phyloP scores from a whole-genome alignment of 495 filamentous ascomycete genomes.

The Neurospora sp. region DNA sequence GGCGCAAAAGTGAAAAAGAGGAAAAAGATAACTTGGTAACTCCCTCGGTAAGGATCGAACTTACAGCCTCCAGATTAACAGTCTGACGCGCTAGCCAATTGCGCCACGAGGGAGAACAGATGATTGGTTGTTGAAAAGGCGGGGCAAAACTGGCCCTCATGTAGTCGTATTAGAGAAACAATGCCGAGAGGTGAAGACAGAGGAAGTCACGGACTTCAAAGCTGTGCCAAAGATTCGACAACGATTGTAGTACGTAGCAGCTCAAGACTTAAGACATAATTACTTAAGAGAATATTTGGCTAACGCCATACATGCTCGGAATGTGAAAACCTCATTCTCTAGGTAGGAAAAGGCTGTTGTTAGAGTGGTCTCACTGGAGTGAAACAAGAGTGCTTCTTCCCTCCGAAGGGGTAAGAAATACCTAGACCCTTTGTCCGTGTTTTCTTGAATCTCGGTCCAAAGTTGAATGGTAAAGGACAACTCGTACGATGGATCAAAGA shows the following conservation, averaged over 20 bases:
- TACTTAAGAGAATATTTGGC: background rate
- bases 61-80: constrained; percentile 3
- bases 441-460: background rate
- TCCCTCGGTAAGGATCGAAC: constrained; percentile 1
- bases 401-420: background rate
- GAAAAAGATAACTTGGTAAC: background rate
- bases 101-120: constrained; percentile 8
- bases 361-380: background rate
- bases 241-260: background rate
- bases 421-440: background rate
- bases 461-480: background rate
- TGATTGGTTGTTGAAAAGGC: background rate
- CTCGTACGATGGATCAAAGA: background rate
- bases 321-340: background rate
- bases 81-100: constrained; percentile 9
- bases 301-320: background rate
- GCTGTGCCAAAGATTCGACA: background rate
- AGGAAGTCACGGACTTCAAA: background rate
- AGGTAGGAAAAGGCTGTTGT: background rate
- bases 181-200: background rate
- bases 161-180: background rate
- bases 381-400: background rate
- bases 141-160: background rate
- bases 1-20: background rate
- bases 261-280: background rate